Conservation (phyloP, 2,329 filamentous ascomycete species). For the Verticillium nubilum region DNA sequence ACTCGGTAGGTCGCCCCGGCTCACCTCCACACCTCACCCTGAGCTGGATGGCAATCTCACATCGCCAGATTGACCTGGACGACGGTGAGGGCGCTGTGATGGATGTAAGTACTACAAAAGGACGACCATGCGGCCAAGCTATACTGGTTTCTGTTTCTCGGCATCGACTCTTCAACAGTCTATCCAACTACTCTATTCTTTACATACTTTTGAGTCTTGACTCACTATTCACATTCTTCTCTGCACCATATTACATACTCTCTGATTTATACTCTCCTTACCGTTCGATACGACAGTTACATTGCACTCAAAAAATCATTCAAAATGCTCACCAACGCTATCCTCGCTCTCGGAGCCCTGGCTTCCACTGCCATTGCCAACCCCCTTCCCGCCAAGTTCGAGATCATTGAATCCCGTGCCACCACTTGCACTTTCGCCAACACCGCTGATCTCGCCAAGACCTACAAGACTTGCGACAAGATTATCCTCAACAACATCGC, state of each 20-base stretch:
- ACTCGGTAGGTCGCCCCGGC: background rate
- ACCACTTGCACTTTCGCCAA: constrained; percentile 48
- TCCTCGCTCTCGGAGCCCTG: constrained; percentile 18
- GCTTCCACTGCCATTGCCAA: constrained; percentile 15
- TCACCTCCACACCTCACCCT: background rate
- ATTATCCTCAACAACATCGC: constrained; percentile 48
- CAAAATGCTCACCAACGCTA: constrained; percentile 1
- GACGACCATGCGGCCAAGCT: background rate
- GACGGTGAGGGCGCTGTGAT: background rate
- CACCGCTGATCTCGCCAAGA: constrained; percentile 37
- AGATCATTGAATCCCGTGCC: constrained; percentile 8
- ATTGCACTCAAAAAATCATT: background rate
- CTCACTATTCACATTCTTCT: background rate
- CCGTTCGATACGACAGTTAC: background rate
- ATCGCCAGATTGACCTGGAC: background rate
- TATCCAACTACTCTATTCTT: background rate
- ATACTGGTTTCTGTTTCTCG: background rate
- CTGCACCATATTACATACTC: background rate
- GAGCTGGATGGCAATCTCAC: background rate
- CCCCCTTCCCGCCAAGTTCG: constrained; percentile 5
- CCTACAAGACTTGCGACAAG: constrained; percentile 46
- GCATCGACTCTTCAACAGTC: background rate
- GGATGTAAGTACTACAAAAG: background rate
- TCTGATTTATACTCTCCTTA: background rate
- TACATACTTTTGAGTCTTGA: background rate